Percentiles rank a stretch among this genome's conserved stretches.
Evolutionary conservation across 192 early-diverging fungal species (phyloP).

Genomic region (Coemansia sp.): DNA sequence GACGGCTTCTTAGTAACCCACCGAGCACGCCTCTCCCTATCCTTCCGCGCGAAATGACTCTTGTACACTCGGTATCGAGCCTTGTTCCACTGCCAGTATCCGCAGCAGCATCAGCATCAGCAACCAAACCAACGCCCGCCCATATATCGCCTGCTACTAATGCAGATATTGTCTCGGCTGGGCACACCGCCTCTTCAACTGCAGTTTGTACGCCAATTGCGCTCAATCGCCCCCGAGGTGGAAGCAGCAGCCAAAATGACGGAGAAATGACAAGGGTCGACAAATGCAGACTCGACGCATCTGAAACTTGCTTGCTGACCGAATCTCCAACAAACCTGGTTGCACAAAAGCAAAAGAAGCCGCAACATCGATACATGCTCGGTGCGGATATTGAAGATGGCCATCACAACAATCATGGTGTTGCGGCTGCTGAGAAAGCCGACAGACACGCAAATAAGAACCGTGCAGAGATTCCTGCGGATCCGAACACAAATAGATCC

Average conservation of each 20-base stretch:
- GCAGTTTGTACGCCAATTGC: slow-evolving; percentile 30
- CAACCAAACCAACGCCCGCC: neutral
- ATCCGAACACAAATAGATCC: slow-evolving; percentile 13
- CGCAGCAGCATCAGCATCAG: slow-evolving; percentile 5
- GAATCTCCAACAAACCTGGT: slow-evolving; percentile 29
- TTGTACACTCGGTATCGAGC: slow-evolving; percentile 1
- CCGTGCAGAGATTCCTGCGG: slow-evolving; percentile 4
- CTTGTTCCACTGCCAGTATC: neutral
- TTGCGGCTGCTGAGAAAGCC: neutral
- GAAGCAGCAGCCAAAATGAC: neutral
- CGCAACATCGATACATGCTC: neutral
- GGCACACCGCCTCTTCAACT: slow-evolving; percentile 14
- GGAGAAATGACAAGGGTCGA: neutral
- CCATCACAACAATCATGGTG: neutral
- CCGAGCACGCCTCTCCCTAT: slow-evolving; percentile 35
- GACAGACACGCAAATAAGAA: neutral
- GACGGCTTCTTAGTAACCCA: slow-evolving; percentile 32
- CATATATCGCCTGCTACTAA: neutral
- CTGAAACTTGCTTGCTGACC: neutral
- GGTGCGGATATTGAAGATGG: neutral
- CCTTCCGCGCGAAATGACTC: slow-evolving; percentile 26
- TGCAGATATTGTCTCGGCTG: neutral
- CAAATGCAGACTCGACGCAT: neutral
- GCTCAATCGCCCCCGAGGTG: neutral
- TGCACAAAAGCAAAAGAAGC: slow-evolving; percentile 4